A percentile compares a stretch with the other conserved stretches of the same genome.
phyloP scores from a whole-genome alignment of 2,329 filamentous ascomycete species.

The Byssothecium circinans region DNA sequence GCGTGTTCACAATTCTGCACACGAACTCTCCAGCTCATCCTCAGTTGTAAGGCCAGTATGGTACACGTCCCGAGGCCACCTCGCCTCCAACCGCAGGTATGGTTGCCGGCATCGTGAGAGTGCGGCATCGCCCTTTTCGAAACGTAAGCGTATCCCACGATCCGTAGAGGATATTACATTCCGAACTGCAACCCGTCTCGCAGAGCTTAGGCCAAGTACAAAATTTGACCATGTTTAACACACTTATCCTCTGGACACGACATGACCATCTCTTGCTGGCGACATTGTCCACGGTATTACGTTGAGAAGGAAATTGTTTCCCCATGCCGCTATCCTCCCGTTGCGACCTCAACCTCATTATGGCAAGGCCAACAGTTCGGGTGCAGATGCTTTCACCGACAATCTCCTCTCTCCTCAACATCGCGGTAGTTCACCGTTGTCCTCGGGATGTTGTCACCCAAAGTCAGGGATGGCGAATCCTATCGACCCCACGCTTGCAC shows the following conservation, averaged over 20 bases:
- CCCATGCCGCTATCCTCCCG: background rate
- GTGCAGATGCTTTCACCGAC: too few species aligned
- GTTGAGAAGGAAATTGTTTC: background rate
- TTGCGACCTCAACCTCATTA: too few species aligned
- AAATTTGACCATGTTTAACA: slow-evolving; percentile 19
- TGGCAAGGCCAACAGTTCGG: too few species aligned
- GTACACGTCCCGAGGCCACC: too few species aligned
- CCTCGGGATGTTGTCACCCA: slow-evolving; percentile 2
- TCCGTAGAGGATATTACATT: slow-evolving; percentile 28
- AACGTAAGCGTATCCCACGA: slow-evolving; percentile 36
- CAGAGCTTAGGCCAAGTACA: slow-evolving; percentile 11
- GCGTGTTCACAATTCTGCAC: too few species aligned
- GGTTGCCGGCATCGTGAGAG: background rate
- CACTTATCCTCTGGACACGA: slow-evolving; percentile 24
- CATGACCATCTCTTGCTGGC: slow-evolving; percentile 14
- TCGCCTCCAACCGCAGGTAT: too few species aligned
- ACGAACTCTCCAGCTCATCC: too few species aligned
- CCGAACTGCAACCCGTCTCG: slow-evolving; percentile 14
- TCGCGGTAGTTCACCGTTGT: too few species aligned
- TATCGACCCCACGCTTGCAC: background rate
- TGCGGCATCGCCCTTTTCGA: slow-evolving; percentile 8
- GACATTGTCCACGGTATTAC: slow-evolving; percentile 2
- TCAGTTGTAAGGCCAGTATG: too few species aligned
- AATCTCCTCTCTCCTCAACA: too few species aligned
- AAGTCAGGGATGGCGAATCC: background rate